Evolutionary conservation across 2,329 filamentous ascomycete genomes (phyloP).

Genomic region (Periconia sp.): DNA sequence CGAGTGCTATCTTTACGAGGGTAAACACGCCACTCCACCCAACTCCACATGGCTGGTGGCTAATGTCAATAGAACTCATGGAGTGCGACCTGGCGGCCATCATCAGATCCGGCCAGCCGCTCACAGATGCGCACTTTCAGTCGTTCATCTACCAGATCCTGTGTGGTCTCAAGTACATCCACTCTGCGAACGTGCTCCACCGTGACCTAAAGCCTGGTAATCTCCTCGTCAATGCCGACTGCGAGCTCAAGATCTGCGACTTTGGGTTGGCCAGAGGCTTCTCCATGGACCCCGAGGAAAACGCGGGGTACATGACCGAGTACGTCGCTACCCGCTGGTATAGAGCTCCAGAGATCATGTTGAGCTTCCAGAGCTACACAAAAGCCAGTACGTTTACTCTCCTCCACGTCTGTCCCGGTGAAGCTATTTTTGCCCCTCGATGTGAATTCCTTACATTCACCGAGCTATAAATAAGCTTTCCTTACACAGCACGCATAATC

Average conservation of each 20-base stretch:
- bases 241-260: slow-evolving; percentile 98
- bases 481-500: slow-evolving; percentile 14
- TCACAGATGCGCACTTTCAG: slow-evolving; percentile 99
- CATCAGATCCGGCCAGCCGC: slow-evolving; percentile 92
- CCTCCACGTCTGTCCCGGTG: neutral
- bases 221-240: slow-evolving; percentile 96
- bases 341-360: slow-evolving; percentile 97
- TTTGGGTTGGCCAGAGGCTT: slow-evolving; percentile 97
- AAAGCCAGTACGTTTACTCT: slow-evolving; percentile 90
- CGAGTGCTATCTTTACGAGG: slow-evolving; percentile 98
- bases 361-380: slow-evolving; percentile 99
- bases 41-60: slow-evolving; percentile 11
- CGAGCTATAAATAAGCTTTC: slow-evolving; percentile 4
- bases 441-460: neutral
- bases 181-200: slow-evolving; percentile 97
- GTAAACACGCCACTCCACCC: slow-evolving; percentile 52
- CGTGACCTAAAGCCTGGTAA: slow-evolving; percentile 97
- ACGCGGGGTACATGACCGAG: slow-evolving; percentile 99
- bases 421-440: slow-evolving; percentile 4
- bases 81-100: slow-evolving; percentile 98
- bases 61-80: slow-evolving; percentile 79
- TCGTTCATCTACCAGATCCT: slow-evolving; percentile 99
- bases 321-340: slow-evolving; percentile 99
- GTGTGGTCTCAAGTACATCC: slow-evolving; percentile 98
- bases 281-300: slow-evolving; percentile 96